Base-by-base conservation (phyloP, 495 filamentous ascomycete genomes). In the Pseudevernia furfuracea region DNA sequence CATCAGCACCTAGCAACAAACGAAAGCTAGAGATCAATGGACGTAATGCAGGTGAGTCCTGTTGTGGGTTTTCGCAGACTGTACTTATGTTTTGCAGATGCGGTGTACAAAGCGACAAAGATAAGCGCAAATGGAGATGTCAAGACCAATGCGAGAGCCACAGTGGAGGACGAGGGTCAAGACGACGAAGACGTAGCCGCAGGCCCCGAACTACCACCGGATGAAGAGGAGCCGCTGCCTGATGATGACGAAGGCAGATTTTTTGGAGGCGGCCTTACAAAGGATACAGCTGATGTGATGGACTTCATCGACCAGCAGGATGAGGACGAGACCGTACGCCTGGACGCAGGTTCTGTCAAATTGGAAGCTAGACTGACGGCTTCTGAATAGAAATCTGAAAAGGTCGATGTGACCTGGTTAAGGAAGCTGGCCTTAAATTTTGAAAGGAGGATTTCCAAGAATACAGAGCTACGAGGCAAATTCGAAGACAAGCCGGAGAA, bases 201-300 rank as follows among this genome's bases (percentile, higher is more conserved):
- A 25, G 90, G 88, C 7, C 88, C 89, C 7, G 80, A 85, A 39
- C 71, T 88, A 19, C 91, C 91, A 2, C 85, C 86, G 1, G 78
- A 80, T 41, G 82, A 82, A 49, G 85, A 86, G 21, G 78, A 81
- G 39, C 82, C 81, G 61, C 80, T 81, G 62, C 70, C 74, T 21
- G 82, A 83, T 38, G 92, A 96, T 71, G 89, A 95, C 61, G 94
- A 92, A 64, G 92, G 93, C 0, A 85, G 94, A 58, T 99, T 99
- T 79, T 97, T 96, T 70, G 94, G 93, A 52, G 90, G 91, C 62
- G 94, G 94, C 52, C 87, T 97, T 67, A 89, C 88, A 36, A 82
- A 84, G 38, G 82, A 88, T 62, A 91, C 94, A 63, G 85, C 84
- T 5, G 85, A 93, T 64, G 90, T 92, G n/a, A 83, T 99, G 72